phyloP scores from a whole-genome alignment of 2,329 filamentous ascomycete genomes.

The Macrophomina pseudophaseolina region DNA sequence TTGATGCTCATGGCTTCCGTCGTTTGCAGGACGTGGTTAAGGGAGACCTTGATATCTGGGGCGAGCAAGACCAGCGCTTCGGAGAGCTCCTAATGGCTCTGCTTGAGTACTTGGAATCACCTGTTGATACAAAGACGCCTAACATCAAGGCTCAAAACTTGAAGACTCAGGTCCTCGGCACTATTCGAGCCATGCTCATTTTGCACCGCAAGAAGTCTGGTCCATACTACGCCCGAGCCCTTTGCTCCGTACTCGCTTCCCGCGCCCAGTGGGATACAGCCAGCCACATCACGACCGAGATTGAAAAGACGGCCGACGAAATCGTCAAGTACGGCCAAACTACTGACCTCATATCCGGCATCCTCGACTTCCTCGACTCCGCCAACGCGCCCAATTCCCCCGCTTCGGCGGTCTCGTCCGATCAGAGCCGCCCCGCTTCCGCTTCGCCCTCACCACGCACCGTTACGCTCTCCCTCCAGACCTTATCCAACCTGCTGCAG shows the following conservation, averaged over 20 bases:
- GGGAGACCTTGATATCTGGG: conserved; percentile 67
- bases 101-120: conserved; percentile 73
- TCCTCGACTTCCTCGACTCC: conserved; percentile 45
- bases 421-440: conserved; percentile 30
- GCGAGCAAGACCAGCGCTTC: conserved; percentile 72
- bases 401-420: conserved; percentile 40
- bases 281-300: conserved; percentile 73
- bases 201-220: conserved; percentile 41
- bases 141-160: conserved; percentile 72
- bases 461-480: conserved; percentile 47
- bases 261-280: conserved; percentile 70
- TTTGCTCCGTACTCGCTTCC: conserved; percentile 70
- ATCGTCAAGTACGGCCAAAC: conserved; percentile 70
- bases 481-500: conserved; percentile 44
- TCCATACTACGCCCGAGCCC: conserved; percentile 69
- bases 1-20: conserved; percentile 83
- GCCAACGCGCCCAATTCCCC: conserved; percentile 33
- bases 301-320: conserved; percentile 75
- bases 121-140: conserved; percentile 53
- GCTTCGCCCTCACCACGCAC: conserved; percentile 36
- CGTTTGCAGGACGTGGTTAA: conserved; percentile 77
- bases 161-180: conserved; percentile 75
- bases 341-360: conserved; percentile 53
- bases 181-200: conserved; percentile 74
- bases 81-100: conserved; percentile 69